A percentile compares a stretch with the other conserved stretches of the same genome.
Evolutionary conservation across 2,329 filamentous ascomycete genomes (phyloP).

Genomic region (Neonectria hederae): DNA sequence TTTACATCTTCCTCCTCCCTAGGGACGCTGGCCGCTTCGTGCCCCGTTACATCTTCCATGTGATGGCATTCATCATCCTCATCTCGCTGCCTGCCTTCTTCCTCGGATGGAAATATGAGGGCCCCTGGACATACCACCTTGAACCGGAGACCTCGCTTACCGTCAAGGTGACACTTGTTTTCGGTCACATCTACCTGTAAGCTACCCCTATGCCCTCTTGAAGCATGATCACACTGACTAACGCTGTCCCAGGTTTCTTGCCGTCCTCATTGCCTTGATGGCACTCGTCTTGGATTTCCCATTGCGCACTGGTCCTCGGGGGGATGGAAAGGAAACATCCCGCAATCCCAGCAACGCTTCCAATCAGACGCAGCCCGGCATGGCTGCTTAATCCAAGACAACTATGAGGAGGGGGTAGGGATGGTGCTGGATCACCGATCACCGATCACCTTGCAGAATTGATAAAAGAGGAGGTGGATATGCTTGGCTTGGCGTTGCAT

Average conservation of each 20-base stretch:
- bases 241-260: slow-evolving; percentile 34
- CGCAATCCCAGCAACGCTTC: slow-evolving; percentile 5
- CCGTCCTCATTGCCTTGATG: slow-evolving; percentile 30
- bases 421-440: neutral
- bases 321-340: neutral
- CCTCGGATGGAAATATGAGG: slow-evolving; percentile 10
- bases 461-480: neutral
- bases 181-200: slow-evolving; percentile 41
- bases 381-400: neutral
- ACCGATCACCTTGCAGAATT: neutral
- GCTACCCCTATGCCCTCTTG: slow-evolving; percentile 5
- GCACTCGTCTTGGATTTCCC: slow-evolving; percentile 31
- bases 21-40: slow-evolving; percentile 7
- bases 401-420: neutral
- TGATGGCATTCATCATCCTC: slow-evolving; percentile 37
- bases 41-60: slow-evolving; percentile 38
- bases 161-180: slow-evolving; percentile 18
- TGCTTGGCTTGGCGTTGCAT: neutral
- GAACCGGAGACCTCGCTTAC: neutral
- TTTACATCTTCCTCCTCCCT: slow-evolving; percentile 21
- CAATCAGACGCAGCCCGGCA: neutral
- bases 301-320: neutral
- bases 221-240: slow-evolving; percentile 5
- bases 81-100: slow-evolving; percentile 18
- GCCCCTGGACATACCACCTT: slow-evolving; percentile 7